Percentiles rank a stretch among this genome's conserved stretches.
Conservation (phyloP, 305 asterid genomes). For the Petunia hybrid region DNA sequence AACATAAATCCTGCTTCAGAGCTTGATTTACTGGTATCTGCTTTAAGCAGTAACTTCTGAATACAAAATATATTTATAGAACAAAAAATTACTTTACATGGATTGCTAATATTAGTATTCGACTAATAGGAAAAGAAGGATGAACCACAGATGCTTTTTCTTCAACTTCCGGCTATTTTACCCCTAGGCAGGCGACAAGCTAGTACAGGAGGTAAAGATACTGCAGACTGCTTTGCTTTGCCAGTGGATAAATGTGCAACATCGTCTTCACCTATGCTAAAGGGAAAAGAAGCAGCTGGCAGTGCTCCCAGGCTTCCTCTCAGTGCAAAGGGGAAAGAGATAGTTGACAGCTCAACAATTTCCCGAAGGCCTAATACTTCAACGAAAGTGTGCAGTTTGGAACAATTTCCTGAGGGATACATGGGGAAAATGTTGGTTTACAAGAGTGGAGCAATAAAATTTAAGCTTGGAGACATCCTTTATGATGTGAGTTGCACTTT, state of each 20-base stretch:
- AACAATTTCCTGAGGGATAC: conserved; percentile 59
- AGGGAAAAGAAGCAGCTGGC: conserved; percentile 47
- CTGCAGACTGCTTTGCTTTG: conserved; percentile 32
- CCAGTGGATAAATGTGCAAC: conserved; percentile 21
- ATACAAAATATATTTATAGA: not conserved
- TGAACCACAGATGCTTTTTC: conserved; percentile 46
- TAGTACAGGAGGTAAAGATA: conserved; percentile 33
- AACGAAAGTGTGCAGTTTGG: conserved; percentile 41
- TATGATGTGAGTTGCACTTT: conserved; percentile 64
- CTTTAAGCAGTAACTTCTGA: conserved; percentile 31
- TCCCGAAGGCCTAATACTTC: conserved; percentile 25
- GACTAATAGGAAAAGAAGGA: conserved; percentile 54
- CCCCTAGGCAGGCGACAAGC: conserved; percentile 43
- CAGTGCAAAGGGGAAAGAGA: conserved; percentile 49
- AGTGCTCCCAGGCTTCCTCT: conserved; percentile 32
- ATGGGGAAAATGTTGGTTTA: conserved; percentile 86
- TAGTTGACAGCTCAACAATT: conserved; percentile 37
- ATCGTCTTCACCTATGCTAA: conserved; percentile 33
- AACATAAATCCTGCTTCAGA: conserved; percentile 50
- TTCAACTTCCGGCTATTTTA: conserved; percentile 61
- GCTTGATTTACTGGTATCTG: conserved; percentile 77
- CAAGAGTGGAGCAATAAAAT: conserved; percentile 76
- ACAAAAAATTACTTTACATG: conserved; percentile 1
- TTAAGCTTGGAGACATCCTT: conserved; percentile 68
- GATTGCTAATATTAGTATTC: conserved; percentile 12